A percentile compares a stretch with the other conserved stretches of the same genome.
These are phyloP conservation scores for Dalbergia cultrata DNA, from an alignment of 306 rosid species.

Conservation along the genomic window DNA sequence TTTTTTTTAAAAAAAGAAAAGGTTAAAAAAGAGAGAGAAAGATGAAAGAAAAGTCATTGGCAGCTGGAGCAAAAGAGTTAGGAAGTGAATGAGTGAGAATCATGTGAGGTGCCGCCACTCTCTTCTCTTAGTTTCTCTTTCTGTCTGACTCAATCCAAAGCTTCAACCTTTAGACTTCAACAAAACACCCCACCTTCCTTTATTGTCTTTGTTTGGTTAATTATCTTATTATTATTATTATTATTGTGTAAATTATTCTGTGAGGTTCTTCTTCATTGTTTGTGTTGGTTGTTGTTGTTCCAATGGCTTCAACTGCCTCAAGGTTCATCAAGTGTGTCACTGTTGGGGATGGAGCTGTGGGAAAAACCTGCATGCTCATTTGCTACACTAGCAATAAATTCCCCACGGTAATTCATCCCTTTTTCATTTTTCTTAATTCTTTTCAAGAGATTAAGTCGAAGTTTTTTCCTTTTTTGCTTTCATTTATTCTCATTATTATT, in stretches of 20 bases:
- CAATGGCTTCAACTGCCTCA: slow-evolving; percentile 84
- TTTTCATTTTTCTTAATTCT: slow-evolving; percentile 41
- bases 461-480: slow-evolving; percentile 31
- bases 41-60: slow-evolving; percentile 19
- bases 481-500: no score
- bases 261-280: slow-evolving; percentile 29
- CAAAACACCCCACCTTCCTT: slow-evolving; percentile 32
- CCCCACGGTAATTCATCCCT: slow-evolving; percentile 70
- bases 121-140: slow-evolving; percentile 40
- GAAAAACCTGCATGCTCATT: slow-evolving; percentile 94
- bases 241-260: slow-evolving; percentile 17
- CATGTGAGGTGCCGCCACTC: slow-evolving; percentile 67
- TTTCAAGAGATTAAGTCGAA: slow-evolving; percentile 45
- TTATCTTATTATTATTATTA: neutral
- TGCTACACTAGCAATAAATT: slow-evolving; percentile 92
- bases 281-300: slow-evolving; percentile 9
- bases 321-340: slow-evolving; percentile 94
- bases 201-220: neutral
- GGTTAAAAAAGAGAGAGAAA: neutral
- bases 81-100: slow-evolving; percentile 72
- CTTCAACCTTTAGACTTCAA: slow-evolving; percentile 46
- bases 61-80: slow-evolving; percentile 28
- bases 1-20: neutral
- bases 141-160: slow-evolving; percentile 16
- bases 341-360: slow-evolving; percentile 94